These are phyloP conservation scores for Nakataea oryzae DNA, from an alignment of 2,329 filamentous ascomycete species.

Conservation along the genomic window DNA sequence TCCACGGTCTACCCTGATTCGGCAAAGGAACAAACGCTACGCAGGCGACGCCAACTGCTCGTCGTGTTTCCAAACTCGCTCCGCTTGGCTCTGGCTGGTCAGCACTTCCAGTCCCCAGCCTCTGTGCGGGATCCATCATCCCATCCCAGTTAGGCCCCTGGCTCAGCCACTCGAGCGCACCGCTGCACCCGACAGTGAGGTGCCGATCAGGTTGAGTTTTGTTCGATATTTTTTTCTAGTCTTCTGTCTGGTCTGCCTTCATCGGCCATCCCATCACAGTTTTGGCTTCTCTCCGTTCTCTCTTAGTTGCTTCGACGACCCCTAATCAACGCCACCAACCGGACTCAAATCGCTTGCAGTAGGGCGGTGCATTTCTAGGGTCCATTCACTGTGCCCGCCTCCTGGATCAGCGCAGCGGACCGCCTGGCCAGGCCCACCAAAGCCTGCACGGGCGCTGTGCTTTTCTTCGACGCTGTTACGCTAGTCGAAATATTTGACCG, in stretches of 20 bases:
- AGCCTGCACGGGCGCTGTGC: neutral
- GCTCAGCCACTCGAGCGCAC: neutral
- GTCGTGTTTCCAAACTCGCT: neutral
- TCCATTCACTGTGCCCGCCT: neutral
- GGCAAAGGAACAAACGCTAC: neutral
- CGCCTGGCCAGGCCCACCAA: neutral
- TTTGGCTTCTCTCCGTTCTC: neutral
- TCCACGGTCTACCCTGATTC: neutral
- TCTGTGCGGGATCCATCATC: neutral
- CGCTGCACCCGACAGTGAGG: neutral
- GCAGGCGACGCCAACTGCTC: neutral
- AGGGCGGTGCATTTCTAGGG: neutral
- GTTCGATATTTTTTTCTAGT: neutral
- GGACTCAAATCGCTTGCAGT: neutral
- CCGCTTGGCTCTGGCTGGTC: neutral
- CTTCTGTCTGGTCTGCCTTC: neutral
- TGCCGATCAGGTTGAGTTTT: neutral
- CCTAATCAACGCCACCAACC: neutral
- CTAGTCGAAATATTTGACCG: neutral
- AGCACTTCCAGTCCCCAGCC: too few relatives aligned
- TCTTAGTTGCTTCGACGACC: neutral
- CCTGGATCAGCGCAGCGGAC: neutral
- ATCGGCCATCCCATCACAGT: neutral
- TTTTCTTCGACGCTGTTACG: neutral
- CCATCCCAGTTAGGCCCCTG: neutral